Percentiles rank a stretch among this genome's conserved stretches.
Conservation (phyloP, 2,329 filamentous ascomycete species). For the Orbilia blumenaviensis region DNA sequence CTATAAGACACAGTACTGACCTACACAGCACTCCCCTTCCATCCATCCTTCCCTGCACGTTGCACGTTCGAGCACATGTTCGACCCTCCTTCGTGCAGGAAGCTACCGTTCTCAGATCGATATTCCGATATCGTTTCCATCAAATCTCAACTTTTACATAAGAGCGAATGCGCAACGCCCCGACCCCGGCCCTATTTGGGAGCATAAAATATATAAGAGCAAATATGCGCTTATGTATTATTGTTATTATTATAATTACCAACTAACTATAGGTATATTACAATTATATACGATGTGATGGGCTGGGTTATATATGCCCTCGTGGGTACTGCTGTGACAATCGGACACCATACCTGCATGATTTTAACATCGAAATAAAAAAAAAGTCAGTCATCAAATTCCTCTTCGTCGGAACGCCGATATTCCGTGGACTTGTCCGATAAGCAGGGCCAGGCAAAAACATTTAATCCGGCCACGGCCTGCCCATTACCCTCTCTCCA, state of each 20-base stretch:
- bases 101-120: slow-evolving; percentile 6
- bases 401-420: slow-evolving; percentile 21
- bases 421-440: slow-evolving; percentile 7
- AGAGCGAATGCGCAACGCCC: neutral
- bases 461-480: neutral
- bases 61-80: slow-evolving; percentile 4
- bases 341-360: slow-evolving; percentile 2
- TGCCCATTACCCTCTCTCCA: neutral
- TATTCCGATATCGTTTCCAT: slow-evolving; percentile 5
- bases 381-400: no score
- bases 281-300: no score
- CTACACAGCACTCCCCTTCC: neutral
- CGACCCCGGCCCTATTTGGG: no score
- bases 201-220: no score
- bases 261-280: no score
- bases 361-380: no score
- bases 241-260: no score
- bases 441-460: neutral
- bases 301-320: neutral
- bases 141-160: neutral
- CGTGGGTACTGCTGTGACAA: slow-evolving; percentile 23
- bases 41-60: neutral
- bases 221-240: neutral
- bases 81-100: slow-evolving; percentile 10
- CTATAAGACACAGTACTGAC: no score